phyloP scores from a whole-genome alignment of 2,329 filamentous ascomycete species.

The Diaporthe humulicola region DNA sequence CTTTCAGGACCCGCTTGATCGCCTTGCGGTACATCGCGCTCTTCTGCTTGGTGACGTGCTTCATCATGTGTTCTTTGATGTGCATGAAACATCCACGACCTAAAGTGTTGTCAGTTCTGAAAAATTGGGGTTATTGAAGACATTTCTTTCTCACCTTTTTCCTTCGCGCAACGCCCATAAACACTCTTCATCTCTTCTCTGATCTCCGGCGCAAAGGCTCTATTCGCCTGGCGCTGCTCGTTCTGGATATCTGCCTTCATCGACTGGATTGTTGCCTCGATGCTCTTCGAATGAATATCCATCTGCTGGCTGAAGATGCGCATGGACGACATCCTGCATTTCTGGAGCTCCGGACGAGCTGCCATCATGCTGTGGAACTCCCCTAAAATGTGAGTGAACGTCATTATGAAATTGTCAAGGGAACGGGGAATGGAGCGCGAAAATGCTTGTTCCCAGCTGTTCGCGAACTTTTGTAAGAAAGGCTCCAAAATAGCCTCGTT shows the following conservation, averaged over 20 bases:
- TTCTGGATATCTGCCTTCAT: not conserved
- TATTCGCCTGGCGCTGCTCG: conserved; percentile 23
- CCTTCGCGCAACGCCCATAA: not conserved
- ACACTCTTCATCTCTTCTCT: not conserved
- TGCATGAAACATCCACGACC: not conserved
- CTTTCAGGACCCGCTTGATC: not conserved
- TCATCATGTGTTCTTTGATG: conserved; percentile 6
- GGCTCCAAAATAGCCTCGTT: conserved; percentile 35
- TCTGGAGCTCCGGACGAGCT: conserved; percentile 11
- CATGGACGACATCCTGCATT: not conserved
- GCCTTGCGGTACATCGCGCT: not conserved
- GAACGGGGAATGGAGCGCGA: not conserved
- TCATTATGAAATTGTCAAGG: not conserved
- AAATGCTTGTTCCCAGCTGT: conserved; percentile 24
- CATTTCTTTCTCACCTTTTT: not conserved
- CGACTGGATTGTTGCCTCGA: not conserved
- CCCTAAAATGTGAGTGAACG: not conserved
- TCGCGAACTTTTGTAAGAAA: conserved; percentile 17
- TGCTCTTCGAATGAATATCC: not conserved
- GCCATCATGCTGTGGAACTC: conserved; percentile 24
- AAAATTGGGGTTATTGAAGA: not conserved
- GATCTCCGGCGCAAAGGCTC: conserved; percentile 2
- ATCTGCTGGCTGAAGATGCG: not conserved
- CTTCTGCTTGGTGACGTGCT: not conserved
- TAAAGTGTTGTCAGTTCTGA: not conserved